Percentiles rank a stretch among this genome's conserved stretches.
These are phyloP conservation scores for Linum lewisii DNA, from an alignment of 345 rosid species.

Conservation along the genomic window DNA sequence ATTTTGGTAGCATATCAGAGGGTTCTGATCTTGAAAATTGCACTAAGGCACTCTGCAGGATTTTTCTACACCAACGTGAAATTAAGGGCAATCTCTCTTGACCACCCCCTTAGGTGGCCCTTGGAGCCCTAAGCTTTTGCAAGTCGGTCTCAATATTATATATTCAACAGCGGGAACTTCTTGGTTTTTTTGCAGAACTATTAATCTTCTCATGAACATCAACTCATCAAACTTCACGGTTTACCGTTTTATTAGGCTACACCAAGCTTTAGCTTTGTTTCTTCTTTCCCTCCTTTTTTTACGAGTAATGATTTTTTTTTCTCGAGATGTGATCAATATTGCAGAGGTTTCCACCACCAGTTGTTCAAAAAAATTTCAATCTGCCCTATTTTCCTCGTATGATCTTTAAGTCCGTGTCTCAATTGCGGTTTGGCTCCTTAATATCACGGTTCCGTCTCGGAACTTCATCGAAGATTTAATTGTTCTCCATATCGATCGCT, in stretches of 20 bases:
- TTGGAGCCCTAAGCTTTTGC: conserved; percentile 92
- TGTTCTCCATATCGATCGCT: too few species aligned
- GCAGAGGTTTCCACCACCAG: conserved; percentile 89
- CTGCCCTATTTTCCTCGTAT: conserved; percentile 73
- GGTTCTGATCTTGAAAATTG: conserved; percentile 85
- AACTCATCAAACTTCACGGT: too few species aligned
- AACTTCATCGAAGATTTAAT: conserved; percentile 13
- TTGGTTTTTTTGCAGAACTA: too few species aligned
- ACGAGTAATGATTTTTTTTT: conserved; percentile 11
- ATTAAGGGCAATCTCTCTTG: conserved; percentile 60
- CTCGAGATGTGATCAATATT: conserved; percentile 45
- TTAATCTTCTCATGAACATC: too few species aligned
- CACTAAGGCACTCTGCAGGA: conserved; percentile 81
- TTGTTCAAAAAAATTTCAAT: conserved; percentile 85
- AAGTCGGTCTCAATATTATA: conserved; percentile 24
- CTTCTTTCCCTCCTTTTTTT: not conserved
- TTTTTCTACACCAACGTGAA: conserved; percentile 73
- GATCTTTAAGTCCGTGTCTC: conserved; percentile 68
- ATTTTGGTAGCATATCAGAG: conserved; percentile 86
- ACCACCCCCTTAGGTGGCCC: conserved; percentile 72
- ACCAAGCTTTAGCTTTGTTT: not conserved
- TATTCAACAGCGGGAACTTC: too few species aligned
- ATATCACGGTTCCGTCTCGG: conserved; percentile 89
- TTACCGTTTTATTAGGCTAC: not conserved
- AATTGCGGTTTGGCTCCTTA: conserved; percentile 81